Evolutionary conservation across 1,284 basidiomycete species (phyloP), one percentile per base, ranked within the genome.

Genomic region (Flammula alnicola): DNA sequence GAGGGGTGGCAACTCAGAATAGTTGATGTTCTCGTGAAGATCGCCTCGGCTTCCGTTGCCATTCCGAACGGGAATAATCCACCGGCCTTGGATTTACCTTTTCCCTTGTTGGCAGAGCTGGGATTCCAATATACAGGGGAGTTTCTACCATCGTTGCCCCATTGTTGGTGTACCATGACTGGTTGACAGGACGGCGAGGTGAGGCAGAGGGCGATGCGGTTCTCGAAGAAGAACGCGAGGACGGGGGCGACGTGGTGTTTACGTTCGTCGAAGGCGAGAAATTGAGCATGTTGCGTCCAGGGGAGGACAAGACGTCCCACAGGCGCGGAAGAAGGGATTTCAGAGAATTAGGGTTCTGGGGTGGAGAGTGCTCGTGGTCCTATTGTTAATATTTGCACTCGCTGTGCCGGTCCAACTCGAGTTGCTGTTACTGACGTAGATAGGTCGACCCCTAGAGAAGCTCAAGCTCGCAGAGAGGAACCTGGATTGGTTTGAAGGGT

Each of bases 1-100:
- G 31, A 92, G 77, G 0, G 89, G 89, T 29, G 77, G 75, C 23
- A 87, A 66, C 44, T 81, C 77, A 11, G 77, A 73, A 56, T 83
- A 86, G 63, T 76, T 73, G 55, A 74, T 70, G 27, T 63, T 63
- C 16, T 68, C 65, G 38, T 71, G 65, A 55, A 70, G 55, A 30
- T 61, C 58, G 54, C 56, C 47, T 29, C 56, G 53, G 59, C 63
- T 57, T 27, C n/a, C n/a, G n/a, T n/a, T n/a, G n/a, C 69, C 67
- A 58, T 71, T 74, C 61, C 63, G 32, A 30, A 54, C n/a, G 76
- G 40, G 69, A 78, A 53, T 66, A 66, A 56, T 14, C 52, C 50
- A 44, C 48, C 51, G 44, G 56, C 54, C 53, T 60, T 62, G 30
- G 52, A 52, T 47, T 65, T 68, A 35, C 62, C 61, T 52, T 64